Evolutionary conservation across 176 grass and related monocot genomes (phyloP).

Genomic region (Aegilops tauschii): DNA sequence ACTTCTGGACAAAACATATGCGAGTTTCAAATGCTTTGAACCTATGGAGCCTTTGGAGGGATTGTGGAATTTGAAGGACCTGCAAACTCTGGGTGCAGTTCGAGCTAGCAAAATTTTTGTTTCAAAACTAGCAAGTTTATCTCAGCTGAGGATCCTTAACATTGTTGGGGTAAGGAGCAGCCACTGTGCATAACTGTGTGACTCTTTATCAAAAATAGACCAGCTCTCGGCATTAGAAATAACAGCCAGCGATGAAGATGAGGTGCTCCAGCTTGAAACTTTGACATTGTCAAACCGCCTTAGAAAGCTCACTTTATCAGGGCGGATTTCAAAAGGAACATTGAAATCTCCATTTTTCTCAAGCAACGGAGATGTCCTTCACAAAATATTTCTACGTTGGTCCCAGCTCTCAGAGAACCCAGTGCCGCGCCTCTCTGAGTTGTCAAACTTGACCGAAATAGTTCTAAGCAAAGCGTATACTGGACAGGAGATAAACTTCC

Average conservation of each 20-base stretch:
- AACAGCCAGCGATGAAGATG: constrained; percentile 3
- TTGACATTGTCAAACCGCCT: neutral
- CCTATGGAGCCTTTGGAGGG: neutral
- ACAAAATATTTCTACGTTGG: neutral
- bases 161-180: neutral
- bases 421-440: neutral
- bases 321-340: neutral
- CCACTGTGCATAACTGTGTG: constrained; percentile 17
- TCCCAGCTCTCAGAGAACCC: neutral
- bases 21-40: fast-evolving
- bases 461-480: neutral
- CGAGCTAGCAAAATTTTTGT: neutral
- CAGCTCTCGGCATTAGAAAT: constrained; percentile 8
- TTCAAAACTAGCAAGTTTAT: neutral
- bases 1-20: fast-evolving
- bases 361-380: neutral
- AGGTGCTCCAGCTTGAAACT: constrained; percentile 19
- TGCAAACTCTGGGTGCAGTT: neutral
- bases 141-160: neutral
- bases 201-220: constrained; percentile 3
- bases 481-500: constrained; percentile 8
- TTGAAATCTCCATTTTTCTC: constrained; percentile 15
- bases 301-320: neutral
- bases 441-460: constrained; percentile 17
- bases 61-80: neutral